These are phyloP conservation scores for Brassica carinata DNA, from an alignment of 345 rosid genomes.

Conservation along the genomic window DNA sequence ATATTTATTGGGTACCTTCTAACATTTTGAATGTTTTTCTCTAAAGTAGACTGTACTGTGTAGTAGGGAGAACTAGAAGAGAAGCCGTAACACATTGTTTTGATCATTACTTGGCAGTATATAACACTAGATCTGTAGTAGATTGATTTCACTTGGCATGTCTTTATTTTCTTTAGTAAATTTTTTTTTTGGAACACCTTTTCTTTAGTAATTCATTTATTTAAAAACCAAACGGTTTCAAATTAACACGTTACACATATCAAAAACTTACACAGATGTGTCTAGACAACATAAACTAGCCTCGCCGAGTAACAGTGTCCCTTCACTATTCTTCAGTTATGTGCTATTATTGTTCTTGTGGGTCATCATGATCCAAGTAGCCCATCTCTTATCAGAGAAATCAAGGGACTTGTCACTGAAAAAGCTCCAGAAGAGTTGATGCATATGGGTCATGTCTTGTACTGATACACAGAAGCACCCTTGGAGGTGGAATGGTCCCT, in stretches of 20 bases:
- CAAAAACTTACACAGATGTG: neutral
- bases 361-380: neutral
- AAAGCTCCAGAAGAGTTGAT: too few relatives aligned
- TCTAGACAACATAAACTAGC: neutral
- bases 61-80: too few relatives aligned
- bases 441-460: conserved; percentile 41
- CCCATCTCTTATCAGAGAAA: neutral
- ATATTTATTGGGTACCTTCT: neutral
- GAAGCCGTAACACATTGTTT: neutral
- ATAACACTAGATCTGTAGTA: neutral
- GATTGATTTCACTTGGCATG: neutral
- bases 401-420: neutral
- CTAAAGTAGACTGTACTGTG: neutral
- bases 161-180: neutral
- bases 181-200: too few relatives aligned
- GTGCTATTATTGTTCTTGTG: neutral
- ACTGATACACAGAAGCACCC: conserved; percentile 63
- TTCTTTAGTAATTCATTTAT: neutral
- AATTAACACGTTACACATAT: neutral
- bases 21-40: neutral
- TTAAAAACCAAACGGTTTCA: neutral
- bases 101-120: neutral
- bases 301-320: neutral
- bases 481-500: conserved; percentile 61
- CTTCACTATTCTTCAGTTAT: neutral